Evolutionary conservation across 176 grass and related monocot species (phyloP).

Genomic region (Urochloa ruziziensis): DNA sequence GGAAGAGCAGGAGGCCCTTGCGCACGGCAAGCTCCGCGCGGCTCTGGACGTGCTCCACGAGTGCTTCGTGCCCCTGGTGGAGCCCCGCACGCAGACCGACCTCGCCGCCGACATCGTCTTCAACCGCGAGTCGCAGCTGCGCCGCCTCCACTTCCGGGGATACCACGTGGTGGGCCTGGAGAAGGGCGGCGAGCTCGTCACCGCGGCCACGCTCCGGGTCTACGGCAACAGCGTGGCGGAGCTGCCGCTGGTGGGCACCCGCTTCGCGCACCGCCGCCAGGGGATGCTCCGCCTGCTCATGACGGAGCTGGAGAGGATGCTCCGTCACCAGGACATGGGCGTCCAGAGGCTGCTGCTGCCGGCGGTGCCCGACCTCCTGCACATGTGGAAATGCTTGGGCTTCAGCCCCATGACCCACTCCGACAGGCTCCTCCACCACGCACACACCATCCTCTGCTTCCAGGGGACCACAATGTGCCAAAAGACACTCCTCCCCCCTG

Average conservation of each 20-base stretch:
- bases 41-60: constrained; percentile 69
- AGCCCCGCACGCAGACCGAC: constrained; percentile 49
- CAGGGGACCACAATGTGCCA: constrained; percentile 53
- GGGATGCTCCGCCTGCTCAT: constrained; percentile 61
- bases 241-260: constrained; percentile 59
- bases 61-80: constrained; percentile 59
- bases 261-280: constrained; percentile 35
- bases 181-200: constrained; percentile 58
- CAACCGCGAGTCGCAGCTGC: constrained; percentile 60
- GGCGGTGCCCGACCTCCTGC: constrained; percentile 36
- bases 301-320: constrained; percentile 37
- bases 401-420: constrained; percentile 27
- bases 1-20: constrained; percentile 16
- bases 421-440: constrained; percentile 13
- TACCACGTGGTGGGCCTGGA: constrained; percentile 60
- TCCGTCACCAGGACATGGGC: neutral
- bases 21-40: constrained; percentile 39
- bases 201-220: constrained; percentile 48
- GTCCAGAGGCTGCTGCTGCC: constrained; percentile 51
- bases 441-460: constrained; percentile 51
- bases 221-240: constrained; percentile 53
- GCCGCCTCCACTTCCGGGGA: constrained; percentile 56
- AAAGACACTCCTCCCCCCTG: neutral
- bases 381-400: constrained; percentile 45
- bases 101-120: constrained; percentile 53